Evolutionary conservation across 1,284 basidiomycete species (phyloP).

Genomic region (Cutaneotrichosporon sp.): DNA sequence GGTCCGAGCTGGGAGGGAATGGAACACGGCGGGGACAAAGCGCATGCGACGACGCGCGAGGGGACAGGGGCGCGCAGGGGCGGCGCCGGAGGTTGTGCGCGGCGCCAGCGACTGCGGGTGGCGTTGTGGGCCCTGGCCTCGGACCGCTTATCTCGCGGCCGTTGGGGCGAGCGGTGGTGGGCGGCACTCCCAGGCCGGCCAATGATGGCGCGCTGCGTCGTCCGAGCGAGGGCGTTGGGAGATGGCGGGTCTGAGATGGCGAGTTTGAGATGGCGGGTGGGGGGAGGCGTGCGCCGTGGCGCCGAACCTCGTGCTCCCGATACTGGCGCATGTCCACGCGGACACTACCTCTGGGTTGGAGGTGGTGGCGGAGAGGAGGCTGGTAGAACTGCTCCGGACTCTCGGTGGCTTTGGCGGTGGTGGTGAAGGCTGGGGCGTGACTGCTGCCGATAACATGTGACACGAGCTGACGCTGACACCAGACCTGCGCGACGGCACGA

Average conservation of each 20-base stretch:
- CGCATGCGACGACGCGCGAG: no score
- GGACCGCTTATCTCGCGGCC: not conserved
- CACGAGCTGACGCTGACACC: conserved; percentile 1
- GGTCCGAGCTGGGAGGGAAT: not conserved
- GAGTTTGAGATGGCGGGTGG: no score
- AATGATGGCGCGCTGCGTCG: not conserved
- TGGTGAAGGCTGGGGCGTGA: not conserved
- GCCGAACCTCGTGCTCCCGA: no score
- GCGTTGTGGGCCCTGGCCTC: not conserved
- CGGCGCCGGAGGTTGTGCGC: no score
- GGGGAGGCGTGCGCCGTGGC: no score
- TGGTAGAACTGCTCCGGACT: no score
- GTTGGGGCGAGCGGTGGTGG: not conserved
- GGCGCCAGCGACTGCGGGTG: not conserved
- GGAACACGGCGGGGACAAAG: not conserved
- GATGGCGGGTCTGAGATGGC: no score
- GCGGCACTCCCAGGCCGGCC: not conserved
- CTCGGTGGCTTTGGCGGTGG: no score
- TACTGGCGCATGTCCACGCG: no score
- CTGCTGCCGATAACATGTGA: not conserved
- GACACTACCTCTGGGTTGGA: no score
- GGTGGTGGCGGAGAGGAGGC: not conserved
- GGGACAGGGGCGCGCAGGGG: no score
- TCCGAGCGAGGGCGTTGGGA: no score
- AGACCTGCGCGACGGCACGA: conserved; percentile 52